Percentiles rank a stretch among this genome's conserved stretches.
Conservation (phyloP, 1,139 yeast species). For the Geotrichum cucujoidarum region DNA sequence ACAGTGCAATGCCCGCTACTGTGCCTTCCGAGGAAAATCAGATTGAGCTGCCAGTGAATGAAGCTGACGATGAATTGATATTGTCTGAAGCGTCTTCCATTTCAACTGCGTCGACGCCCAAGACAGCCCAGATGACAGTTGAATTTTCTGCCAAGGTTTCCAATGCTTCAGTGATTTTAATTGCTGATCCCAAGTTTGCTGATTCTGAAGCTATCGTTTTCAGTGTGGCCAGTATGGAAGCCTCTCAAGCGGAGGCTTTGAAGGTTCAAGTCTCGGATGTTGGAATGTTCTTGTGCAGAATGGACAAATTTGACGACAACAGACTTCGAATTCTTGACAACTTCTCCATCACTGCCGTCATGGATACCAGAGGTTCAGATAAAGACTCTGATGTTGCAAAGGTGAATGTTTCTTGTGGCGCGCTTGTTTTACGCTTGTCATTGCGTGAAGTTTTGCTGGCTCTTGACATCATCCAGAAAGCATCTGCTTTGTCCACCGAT, state of each 20-base stretch:
- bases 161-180: slow-evolving; percentile 70
- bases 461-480: slow-evolving; percentile 62
- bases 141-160: slow-evolving; percentile 62
- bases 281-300: slow-evolving; percentile 78
- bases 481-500: slow-evolving; percentile 39
- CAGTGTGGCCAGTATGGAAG: slow-evolving; percentile 72
- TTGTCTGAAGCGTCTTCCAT: slow-evolving; percentile 14
- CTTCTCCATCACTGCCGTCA: slow-evolving; percentile 69
- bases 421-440: slow-evolving; percentile 73
- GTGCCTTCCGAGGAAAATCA: slow-evolving; percentile 19
- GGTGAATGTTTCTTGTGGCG: slow-evolving; percentile 70
- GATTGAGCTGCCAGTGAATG: slow-evolving; percentile 8
- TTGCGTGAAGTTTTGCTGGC: slow-evolving; percentile 83
- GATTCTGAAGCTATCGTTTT: slow-evolving; percentile 86
- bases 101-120: background rate
- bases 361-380: slow-evolving; percentile 66
- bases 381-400: slow-evolving; percentile 52
- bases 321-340: slow-evolving; percentile 79
- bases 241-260: slow-evolving; percentile 63
- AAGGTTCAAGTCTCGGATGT: slow-evolving; percentile 69
- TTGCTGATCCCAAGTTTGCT: slow-evolving; percentile 68
- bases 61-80: slow-evolving; percentile 18
- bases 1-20: slow-evolving; percentile 39
- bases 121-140: slow-evolving; percentile 25
- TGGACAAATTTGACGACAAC: slow-evolving; percentile 58